Base-by-base conservation (phyloP, 768 basidiomycete genomes). In the Tephrocybe sp. region DNA sequence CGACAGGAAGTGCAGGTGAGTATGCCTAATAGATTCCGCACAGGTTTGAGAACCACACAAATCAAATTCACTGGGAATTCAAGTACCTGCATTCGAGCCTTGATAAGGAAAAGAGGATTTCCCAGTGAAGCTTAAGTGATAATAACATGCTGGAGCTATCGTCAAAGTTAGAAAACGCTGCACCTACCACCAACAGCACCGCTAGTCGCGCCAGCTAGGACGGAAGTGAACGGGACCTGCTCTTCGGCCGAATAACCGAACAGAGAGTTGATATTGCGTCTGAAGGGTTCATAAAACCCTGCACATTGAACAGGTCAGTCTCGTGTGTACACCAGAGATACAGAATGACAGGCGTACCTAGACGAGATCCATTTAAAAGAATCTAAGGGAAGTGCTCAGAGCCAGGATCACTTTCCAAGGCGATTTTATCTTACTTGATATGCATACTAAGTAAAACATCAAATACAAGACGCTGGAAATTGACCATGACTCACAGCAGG, bases 231-330 rank as follows among this genome's bases (percentile, higher is more conserved):
- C 2, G 85, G 83, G 35, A 87, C 72, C 59, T 89, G 88, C 19
- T 85, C 84, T 17, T 77, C 75, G 34, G 83, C 69, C 26, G 77
- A 66, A 55, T 77, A 69, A 35, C 94, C 93, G 44, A 90, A 66
- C 34, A 83, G 56, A 16, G 70, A 70, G 69, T 98, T 99, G 45
- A 91, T 64, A 2, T 67, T 67, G 52, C 72, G 77, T 52, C 97
- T 79, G 50, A 98, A 81, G 1, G 95, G 96, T 65, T 99, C 97
- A 64, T 97, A 99, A 64, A 99, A 96, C 4, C 97, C 96, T 92
- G 56, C 1, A n/a, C 19, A 19, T 31, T 14, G 38, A 20, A 49
- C 26, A 26, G 3, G 23, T 39, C 36, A 45, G 43, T 16, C 23
- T 12, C 16, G n/a, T 23, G 23, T 12, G 20, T 42, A 23, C 46